Evolutionary conservation across 2,329 filamentous ascomycete genomes (phyloP).

Genomic region (Seiridium unicorne): DNA sequence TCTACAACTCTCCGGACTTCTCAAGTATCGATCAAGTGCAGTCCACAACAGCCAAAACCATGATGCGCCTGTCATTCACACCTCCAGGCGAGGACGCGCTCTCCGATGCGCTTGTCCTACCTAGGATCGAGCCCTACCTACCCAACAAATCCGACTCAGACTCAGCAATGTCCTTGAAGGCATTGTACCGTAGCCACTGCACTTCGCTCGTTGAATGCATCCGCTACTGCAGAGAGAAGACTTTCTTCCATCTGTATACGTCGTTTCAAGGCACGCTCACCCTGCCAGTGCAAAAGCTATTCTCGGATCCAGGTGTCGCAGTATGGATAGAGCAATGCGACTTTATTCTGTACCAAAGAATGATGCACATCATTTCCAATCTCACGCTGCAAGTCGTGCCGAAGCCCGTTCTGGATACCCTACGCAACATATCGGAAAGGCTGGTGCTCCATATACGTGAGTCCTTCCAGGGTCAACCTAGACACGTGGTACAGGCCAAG

Average conservation of each 20-base stretch:
- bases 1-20: constrained; percentile 61
- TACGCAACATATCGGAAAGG: constrained; percentile 81
- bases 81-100: constrained; percentile 53
- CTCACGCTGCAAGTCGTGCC: constrained; percentile 90
- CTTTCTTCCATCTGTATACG: constrained; percentile 90
- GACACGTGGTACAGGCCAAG: constrained; percentile 83
- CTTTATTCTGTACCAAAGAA: constrained; percentile 92
- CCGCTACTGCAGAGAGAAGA: constrained; percentile 94
- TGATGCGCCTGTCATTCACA: constrained; percentile 60
- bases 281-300: constrained; percentile 91
- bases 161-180: constrained; percentile 79
- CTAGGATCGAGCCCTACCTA: constrained; percentile 79
- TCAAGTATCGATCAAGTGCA: constrained; percentile 57
- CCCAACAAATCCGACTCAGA: constrained; percentile 82
- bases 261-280: constrained; percentile 96
- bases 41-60: constrained; percentile 56
- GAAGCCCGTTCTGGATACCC: constrained; percentile 79
- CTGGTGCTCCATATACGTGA: constrained; percentile 80
- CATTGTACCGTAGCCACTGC: constrained; percentile 90
- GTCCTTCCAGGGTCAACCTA: constrained; percentile 81
- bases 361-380: constrained; percentile 89
- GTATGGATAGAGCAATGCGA: constrained; percentile 96
- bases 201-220: constrained; percentile 95
- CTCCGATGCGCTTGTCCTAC: constrained; percentile 73
- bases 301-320: constrained; percentile 76